These are phyloP conservation scores for Aspergillus novoparasiticus DNA, from an alignment of 2,329 filamentous ascomycete species.

Conservation along the genomic window DNA sequence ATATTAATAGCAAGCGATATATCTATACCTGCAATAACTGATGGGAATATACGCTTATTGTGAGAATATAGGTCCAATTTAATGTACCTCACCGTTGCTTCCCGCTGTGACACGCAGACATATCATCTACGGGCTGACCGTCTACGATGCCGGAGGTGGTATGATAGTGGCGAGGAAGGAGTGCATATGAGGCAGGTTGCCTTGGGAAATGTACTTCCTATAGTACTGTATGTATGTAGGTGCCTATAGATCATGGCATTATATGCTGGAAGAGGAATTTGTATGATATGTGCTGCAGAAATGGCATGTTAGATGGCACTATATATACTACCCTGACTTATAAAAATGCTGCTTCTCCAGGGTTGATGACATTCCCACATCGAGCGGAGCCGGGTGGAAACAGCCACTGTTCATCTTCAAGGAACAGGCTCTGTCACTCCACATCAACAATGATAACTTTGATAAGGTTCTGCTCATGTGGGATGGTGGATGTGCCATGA, in stretches of 20 bases:
- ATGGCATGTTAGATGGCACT: background rate
- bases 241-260: background rate
- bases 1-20: background rate
- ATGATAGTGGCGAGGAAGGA: background rate
- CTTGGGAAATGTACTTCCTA: background rate
- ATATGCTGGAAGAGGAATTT: background rate
- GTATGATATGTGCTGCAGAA: background rate
- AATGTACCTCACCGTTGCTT: conserved; percentile 10
- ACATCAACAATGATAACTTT: conserved; percentile 24
- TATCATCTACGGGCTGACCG: conserved; percentile 1
- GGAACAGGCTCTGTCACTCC: conserved; percentile 22
- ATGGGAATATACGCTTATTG: background rate
- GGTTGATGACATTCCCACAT: conserved; percentile 6
- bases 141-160: conserved; percentile 3
- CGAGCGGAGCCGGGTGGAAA: conserved; percentile 25
- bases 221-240: background rate
- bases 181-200: conserved; percentile 2
- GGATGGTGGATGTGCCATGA: conserved; percentile 31
- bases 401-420: conserved; percentile 21
- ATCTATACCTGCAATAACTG: background rate
- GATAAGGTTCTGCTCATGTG: conserved; percentile 29
- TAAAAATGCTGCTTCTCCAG: background rate
- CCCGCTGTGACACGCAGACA: conserved; percentile 2
- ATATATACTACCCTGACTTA: background rate
- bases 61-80: background rate